Percentiles rank a stretch among this genome's conserved stretches.
Conservation (phyloP, 495 filamentous ascomycete genomes). For the Recurvomyces mirabilis region DNA sequence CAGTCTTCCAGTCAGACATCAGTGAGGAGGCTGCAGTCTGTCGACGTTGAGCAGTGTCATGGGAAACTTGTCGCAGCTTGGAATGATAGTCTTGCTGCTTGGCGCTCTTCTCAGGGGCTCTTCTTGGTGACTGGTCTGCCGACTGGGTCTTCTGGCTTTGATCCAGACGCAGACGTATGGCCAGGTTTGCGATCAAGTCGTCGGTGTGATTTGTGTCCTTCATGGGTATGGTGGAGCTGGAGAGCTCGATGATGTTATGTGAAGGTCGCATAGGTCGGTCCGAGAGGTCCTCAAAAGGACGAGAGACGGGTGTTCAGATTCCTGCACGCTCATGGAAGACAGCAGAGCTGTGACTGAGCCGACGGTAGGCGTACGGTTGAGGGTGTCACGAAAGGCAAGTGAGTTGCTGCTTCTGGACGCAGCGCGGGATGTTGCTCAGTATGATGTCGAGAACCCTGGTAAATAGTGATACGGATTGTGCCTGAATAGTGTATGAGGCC, state of each 20-base stretch:
- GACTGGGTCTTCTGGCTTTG: neutral
- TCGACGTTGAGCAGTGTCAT: neutral
- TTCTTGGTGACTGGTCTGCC: neutral
- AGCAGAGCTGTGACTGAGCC: neutral
- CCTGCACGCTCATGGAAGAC: slow-evolving; percentile 9
- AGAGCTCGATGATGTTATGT: slow-evolving; percentile 9
- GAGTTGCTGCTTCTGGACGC: slow-evolving; percentile 4
- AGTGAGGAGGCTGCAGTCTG: neutral
- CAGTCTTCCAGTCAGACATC: neutral
- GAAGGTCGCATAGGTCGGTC: slow-evolving; percentile 16
- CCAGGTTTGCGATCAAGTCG: slow-evolving; percentile 2
- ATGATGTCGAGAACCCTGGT: neutral
- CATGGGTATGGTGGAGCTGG: slow-evolving; percentile 16
- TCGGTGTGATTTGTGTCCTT: slow-evolving; percentile 7
- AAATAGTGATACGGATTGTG: neutral
- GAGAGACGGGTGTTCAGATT: slow-evolving; percentile 1
- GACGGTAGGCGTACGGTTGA: slow-evolving; percentile 2
- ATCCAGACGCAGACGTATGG: neutral
- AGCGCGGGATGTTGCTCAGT: neutral
- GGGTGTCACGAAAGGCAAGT: slow-evolving; percentile 1
- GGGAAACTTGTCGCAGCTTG: too few relatives aligned
- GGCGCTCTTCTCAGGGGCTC: neutral
- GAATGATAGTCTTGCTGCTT: too few relatives aligned
- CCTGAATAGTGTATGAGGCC: neutral
- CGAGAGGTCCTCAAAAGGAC: slow-evolving; percentile 1